Evolutionary conservation across 192 early-diverging fungal genomes (phyloP).

Genomic region (Allomyces macrogynus): DNA sequence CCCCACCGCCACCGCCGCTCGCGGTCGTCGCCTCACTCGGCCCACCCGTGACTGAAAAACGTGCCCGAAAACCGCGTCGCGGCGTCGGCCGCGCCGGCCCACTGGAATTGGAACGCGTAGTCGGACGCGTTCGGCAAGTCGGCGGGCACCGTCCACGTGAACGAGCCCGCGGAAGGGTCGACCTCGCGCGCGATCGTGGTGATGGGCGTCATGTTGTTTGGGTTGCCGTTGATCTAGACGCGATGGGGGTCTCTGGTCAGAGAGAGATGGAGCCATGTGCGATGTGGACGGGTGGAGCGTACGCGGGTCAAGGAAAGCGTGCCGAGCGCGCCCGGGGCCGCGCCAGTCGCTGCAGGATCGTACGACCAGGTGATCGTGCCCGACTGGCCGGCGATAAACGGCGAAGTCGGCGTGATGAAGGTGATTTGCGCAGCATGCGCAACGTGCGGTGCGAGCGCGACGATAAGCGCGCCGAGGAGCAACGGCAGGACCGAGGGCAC

Average conservation of each 20-base stretch:
- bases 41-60: background rate
- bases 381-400: background rate
- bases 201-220: background rate
- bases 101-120: background rate
- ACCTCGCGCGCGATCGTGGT: background rate
- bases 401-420: background rate
- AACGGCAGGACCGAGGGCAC: too few species aligned
- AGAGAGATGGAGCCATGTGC: too few species aligned
- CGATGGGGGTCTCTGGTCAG: too few species aligned
- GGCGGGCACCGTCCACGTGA: background rate
- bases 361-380: background rate
- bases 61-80: background rate
- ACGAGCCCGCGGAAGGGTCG: background rate
- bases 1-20: too few species aligned
- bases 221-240: background rate
- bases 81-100: background rate
- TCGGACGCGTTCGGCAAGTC: background rate
- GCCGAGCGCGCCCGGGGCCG: too few species aligned
- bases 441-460: too few species aligned
- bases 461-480: too few species aligned
- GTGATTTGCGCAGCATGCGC: too few species aligned
- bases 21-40: background rate
- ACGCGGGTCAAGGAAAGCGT: too few species aligned
- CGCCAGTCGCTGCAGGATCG: background rate
- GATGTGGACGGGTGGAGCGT: too few species aligned